Conservation (phyloP, 2,329 filamentous ascomycete species). For the Trichoderma gracile region DNA sequence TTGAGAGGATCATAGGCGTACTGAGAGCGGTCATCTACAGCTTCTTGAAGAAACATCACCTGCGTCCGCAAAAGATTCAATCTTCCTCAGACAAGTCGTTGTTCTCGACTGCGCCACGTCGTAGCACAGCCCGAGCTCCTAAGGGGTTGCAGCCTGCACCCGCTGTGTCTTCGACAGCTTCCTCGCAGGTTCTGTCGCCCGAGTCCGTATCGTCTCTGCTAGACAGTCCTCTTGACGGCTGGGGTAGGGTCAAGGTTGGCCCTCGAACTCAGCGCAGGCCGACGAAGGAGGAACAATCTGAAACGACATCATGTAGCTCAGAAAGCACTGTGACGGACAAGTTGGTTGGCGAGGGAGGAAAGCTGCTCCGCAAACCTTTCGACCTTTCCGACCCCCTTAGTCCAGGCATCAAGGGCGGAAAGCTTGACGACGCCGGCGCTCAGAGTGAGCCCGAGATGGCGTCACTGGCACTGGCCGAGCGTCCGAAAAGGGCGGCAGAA, state of each 20-base stretch:
- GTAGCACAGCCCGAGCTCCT: slow-evolving; percentile 28
- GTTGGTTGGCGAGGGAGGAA: slow-evolving; percentile 45
- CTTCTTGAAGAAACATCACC: slow-evolving; percentile 73
- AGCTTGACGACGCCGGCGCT: not conserved
- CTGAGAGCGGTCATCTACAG: slow-evolving; percentile 68
- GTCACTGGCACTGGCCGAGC: not conserved
- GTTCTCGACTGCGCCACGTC: slow-evolving; percentile 32
- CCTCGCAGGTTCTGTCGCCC: slow-evolving; percentile 22
- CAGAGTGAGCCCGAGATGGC: not conserved
- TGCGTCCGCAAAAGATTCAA: slow-evolving; percentile 53
- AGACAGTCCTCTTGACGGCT: slow-evolving; percentile 39
- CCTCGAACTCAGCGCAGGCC: slow-evolving; percentile 12
- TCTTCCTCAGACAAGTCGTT: slow-evolving; percentile 31
- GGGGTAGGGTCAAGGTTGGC: slow-evolving; percentile 41
- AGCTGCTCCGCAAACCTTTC: slow-evolving; percentile 49
- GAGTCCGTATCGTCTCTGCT: slow-evolving; percentile 12
- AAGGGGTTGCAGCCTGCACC: slow-evolving; percentile 19
- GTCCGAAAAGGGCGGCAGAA: not conserved
- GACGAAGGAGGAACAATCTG: not conserved
- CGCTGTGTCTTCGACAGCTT: slow-evolving; percentile 22
- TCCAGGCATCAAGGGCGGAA: not conserved
- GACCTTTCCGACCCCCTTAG: slow-evolving; percentile 33
- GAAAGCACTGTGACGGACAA: slow-evolving; percentile 25
- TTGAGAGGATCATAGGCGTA: slow-evolving; percentile 59
- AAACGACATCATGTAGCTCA: not conserved